Evolutionary conservation across 1,284 basidiomycete species (phyloP).

Genomic region (Rhodofomes roseus): DNA sequence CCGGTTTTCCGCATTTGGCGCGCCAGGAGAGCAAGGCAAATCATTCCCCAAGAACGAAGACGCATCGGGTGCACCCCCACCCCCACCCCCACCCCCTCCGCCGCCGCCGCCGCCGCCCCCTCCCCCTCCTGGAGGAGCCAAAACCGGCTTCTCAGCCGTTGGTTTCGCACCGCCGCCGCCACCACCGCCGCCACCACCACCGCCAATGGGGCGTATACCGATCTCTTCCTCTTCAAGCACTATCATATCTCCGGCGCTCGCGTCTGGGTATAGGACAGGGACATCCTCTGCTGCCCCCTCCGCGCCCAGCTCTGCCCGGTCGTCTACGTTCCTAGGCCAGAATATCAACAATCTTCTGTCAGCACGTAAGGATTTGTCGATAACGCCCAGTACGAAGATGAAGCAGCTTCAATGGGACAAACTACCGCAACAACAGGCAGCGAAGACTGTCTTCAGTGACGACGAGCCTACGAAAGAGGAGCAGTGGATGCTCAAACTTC

Average conservation of each 20-base stretch:
- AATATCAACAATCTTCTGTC: slow-evolving; percentile 53
- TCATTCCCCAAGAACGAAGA: slow-evolving; percentile 36
- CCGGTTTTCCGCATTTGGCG: slow-evolving; percentile 37
- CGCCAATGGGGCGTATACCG: slow-evolving; percentile 2
- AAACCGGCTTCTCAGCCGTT: background rate
- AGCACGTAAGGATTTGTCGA: slow-evolving; percentile 81
- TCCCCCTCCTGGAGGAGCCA: slow-evolving; percentile 34
- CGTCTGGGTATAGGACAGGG: slow-evolving; percentile 29
- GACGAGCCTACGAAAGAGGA: slow-evolving; percentile 69
- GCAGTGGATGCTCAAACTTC: slow-evolving; percentile 77
- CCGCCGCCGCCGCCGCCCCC: slow-evolving; percentile 31
- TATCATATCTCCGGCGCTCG: slow-evolving; percentile 26
- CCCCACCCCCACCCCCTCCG: slow-evolving; percentile 27
- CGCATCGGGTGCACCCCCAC: slow-evolving; percentile 24
- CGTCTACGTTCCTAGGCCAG: slow-evolving; percentile 56
- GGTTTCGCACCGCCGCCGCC: slow-evolving; percentile 23
- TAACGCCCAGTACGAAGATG: slow-evolving; percentile 89
- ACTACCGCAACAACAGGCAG: slow-evolving; percentile 79
- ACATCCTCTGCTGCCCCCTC: slow-evolving; percentile 29
- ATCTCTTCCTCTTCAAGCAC: slow-evolving; percentile 16
- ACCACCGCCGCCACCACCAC: slow-evolving; percentile 27
- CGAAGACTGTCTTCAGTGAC: slow-evolving; percentile 80
- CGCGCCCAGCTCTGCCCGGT: slow-evolving; percentile 48
- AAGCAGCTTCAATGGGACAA: slow-evolving; percentile 99
- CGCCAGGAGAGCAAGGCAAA: slow-evolving; percentile 57